Evolutionary conservation across 257 asterid genomes (phyloP).

Genomic region (Mitragyna speciosa): DNA sequence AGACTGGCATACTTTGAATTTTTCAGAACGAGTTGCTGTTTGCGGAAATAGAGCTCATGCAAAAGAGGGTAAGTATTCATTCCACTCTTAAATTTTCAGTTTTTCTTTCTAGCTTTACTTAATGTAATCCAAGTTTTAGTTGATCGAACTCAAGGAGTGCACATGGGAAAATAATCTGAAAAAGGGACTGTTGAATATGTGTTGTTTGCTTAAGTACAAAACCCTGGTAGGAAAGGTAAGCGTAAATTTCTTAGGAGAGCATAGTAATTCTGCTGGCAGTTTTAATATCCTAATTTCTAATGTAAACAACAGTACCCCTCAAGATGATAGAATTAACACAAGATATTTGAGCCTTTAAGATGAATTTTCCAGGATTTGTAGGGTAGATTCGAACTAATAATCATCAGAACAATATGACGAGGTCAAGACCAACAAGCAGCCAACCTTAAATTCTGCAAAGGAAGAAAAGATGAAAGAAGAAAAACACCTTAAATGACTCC

Average conservation of each 20-base stretch:
- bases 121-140: not conserved
- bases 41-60: slow-evolving; percentile 92
- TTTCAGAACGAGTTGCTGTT: slow-evolving; percentile 72
- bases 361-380: not conserved
- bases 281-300: not conserved
- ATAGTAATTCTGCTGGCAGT: not conserved
- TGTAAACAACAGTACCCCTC: not conserved
- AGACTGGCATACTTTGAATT: slow-evolving; percentile 15
- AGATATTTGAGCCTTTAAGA: not conserved
- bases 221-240: not conserved
- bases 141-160: not conserved
- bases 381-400: not conserved
- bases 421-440: not conserved
- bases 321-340: not conserved
- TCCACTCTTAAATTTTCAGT: not conserved
- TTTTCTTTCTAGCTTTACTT: not conserved
- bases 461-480: not conserved
- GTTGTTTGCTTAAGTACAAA: not conserved
- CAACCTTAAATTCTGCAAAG: not conserved
- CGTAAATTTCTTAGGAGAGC: not conserved
- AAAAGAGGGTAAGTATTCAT: slow-evolving; percentile 58
- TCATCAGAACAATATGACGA: not conserved
- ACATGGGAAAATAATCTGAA: not conserved
- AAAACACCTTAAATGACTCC: not conserved
- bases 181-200: not conserved